Percentiles rank a stretch among this genome's conserved stretches.
These are phyloP conservation scores for Leptographium procerum DNA, from an alignment of 2,329 filamentous ascomycete genomes.

Conservation along the genomic window DNA sequence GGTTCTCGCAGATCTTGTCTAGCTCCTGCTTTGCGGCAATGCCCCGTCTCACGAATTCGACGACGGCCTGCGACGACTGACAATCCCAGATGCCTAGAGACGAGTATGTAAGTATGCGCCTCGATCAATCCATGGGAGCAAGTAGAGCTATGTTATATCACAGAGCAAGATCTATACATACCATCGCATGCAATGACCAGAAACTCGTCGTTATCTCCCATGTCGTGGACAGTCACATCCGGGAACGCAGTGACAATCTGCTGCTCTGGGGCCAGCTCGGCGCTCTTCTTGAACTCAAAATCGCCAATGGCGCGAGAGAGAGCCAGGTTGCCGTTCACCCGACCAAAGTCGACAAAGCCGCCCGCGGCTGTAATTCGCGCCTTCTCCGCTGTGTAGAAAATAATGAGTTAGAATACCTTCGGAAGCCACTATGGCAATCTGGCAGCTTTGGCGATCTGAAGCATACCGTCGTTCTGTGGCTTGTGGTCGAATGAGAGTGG, in stretches of 20 bases:
- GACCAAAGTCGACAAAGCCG: slow-evolving; percentile 95
- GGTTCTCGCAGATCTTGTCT: slow-evolving; percentile 94
- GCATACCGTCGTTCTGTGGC: slow-evolving; percentile 86
- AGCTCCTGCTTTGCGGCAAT: slow-evolving; percentile 95
- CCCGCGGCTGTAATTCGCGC: slow-evolving; percentile 90
- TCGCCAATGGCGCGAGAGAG: slow-evolving; percentile 95
- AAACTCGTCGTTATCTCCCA: slow-evolving; percentile 91
- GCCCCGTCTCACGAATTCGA: slow-evolving; percentile 92
- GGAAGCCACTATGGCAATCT: too few relatives aligned
- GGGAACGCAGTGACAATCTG: slow-evolving; percentile 97
- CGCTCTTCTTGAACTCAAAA: slow-evolving; percentile 99
- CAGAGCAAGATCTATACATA: slow-evolving; percentile 37
- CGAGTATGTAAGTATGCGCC: neutral
- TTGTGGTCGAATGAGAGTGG: slow-evolving; percentile 99
- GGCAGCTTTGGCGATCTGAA: too few relatives aligned
- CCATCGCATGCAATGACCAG: slow-evolving; percentile 86
- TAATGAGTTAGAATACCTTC: slow-evolving; percentile 7
- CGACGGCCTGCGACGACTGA: slow-evolving; percentile 91
- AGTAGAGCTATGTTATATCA: too few relatives aligned
- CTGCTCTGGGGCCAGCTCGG: slow-evolving; percentile 91
- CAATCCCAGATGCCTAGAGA: slow-evolving; percentile 93
- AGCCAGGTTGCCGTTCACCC: slow-evolving; percentile 95
- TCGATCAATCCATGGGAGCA: too few relatives aligned
- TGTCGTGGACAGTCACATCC: slow-evolving; percentile 83
- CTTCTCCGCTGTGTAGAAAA: slow-evolving; percentile 61